phyloP scores from a whole-genome alignment of 169 alveolate genomes.

The Babesia ovata region DNA sequence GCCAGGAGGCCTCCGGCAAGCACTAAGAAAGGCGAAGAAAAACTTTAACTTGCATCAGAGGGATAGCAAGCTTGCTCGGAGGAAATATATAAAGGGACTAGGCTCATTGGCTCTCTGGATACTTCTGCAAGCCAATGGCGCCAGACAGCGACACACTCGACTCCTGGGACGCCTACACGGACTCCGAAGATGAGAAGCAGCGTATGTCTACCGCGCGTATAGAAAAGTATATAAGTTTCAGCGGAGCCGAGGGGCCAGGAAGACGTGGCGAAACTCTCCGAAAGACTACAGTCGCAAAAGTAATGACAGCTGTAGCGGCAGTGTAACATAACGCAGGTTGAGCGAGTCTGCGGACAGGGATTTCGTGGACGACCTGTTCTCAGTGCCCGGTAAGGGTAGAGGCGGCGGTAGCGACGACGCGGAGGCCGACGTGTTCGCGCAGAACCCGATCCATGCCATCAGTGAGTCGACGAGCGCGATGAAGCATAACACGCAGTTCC shows the following conservation, averaged over 20 bases:
- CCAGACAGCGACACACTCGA: conserved; percentile 48
- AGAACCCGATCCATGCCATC: conserved; percentile 27
- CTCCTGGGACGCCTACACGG: conserved; percentile 69
- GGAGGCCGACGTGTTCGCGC: conserved; percentile 38
- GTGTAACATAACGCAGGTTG: conserved; percentile 18
- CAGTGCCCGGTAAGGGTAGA: conserved; percentile 27
- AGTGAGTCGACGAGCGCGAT: conserved; percentile 5
- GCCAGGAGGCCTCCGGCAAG: too few species aligned
- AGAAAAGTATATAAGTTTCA: neutral
- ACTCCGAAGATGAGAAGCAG: conserved; percentile 54
- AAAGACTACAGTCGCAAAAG: conserved; percentile 16
- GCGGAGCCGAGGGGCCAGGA: neutral
- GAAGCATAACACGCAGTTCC: conserved; percentile 26
- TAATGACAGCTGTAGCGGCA: neutral
- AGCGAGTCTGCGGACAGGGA: conserved; percentile 65
- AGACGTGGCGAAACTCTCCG: conserved; percentile 8
- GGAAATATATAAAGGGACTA: neutral
- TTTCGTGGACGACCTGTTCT: conserved; percentile 58
- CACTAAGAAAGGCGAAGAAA: neutral
- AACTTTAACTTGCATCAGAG: neutral
- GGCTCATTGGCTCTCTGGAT: neutral
- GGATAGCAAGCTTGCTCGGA: neutral
- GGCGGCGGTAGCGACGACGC: conserved; percentile 4
- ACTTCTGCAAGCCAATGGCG: conserved; percentile 9
- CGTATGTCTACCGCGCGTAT: neutral